Base-by-base conservation (phyloP, 2,329 filamentous ascomycete genomes). In the Claviceps pazoutovae region DNA sequence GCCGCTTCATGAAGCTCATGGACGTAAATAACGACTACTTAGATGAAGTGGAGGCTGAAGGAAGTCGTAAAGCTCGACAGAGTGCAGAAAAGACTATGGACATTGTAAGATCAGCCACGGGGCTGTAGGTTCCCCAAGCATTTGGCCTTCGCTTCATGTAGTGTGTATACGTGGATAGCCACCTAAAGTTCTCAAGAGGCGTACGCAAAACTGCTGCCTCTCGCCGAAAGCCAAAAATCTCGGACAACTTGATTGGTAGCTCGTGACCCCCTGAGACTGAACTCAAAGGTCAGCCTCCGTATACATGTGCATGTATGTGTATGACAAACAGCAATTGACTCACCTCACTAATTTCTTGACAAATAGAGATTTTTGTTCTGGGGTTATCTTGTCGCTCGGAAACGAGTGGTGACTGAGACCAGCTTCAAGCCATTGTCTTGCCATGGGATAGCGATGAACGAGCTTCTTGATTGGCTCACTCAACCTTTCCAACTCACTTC, bases 391-490 rank as follows among this genome's bases (percentile, higher is more conserved):
- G n/a, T 72, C 66, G 54, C 78, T 80, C 0, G 80, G 79, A 55
- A 83, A 83, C 3, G 71, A 68, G 0, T 73, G 71, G 50, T 74
- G 70, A 36, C 71, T 62, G 38, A 88, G 64, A 0, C 81, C 81
- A 4, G 70, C 66, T 54, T 84, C 77, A 1, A 88, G 69, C 83
- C 83, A 86, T 34, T 65, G 64, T 57, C 77, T 80, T 4, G 81
- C 72, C 51, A 71, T 69, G 0, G 74, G 68, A 53, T 83, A 74
- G 37, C 75, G 70, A 39, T 71, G 71, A 1, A 84, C 71, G 21
- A 89, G 70, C 61, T 81, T 86, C 66, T 84, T 86, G 4, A 89
- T 69, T 2, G 84, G 84, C 53, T 87, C 83, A 51, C 77, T 77
- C 5, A 89, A 67, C 58, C 77, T 81, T 58, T 88, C 84, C 0